A percentile compares a stretch with the other conserved stretches of the same genome.
These are phyloP conservation scores for Podila minutissima DNA, from an alignment of 192 early-diverging fungal genomes.

Conservation along the genomic window DNA sequence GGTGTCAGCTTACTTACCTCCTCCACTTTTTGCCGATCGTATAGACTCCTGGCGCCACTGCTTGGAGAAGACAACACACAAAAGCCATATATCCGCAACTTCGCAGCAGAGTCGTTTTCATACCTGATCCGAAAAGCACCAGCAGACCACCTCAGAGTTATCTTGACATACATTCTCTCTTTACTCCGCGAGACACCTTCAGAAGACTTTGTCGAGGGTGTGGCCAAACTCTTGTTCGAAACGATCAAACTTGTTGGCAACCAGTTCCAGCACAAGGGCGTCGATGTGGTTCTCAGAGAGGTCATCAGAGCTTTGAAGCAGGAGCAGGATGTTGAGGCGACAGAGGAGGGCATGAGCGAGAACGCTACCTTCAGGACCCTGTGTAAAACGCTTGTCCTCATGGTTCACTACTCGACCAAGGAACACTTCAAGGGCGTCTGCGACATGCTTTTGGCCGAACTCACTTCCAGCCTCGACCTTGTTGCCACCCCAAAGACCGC, in stretches of 20 bases:
- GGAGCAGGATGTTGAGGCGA: slow-evolving; percentile 29
- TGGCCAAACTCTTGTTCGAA: slow-evolving; percentile 86
- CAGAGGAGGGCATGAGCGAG: slow-evolving; percentile 30
- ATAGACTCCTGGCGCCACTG: slow-evolving; percentile 75
- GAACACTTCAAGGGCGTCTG: slow-evolving; percentile 59
- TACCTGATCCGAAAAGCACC: slow-evolving; percentile 86
- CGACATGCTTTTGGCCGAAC: slow-evolving; percentile 51
- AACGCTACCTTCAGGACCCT: slow-evolving; percentile 50
- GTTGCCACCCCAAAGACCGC: slow-evolving; percentile 8
- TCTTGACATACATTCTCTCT: slow-evolving; percentile 73
- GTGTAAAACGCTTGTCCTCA: slow-evolving; percentile 58
- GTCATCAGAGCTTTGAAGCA: slow-evolving; percentile 46
- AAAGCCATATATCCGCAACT: slow-evolving; percentile 83
- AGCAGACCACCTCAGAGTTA: slow-evolving; percentile 63
- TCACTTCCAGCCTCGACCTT: slow-evolving; percentile 41
- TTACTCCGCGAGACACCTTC: slow-evolving; percentile 54
- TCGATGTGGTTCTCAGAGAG: slow-evolving; percentile 55
- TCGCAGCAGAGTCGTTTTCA: slow-evolving; percentile 92
- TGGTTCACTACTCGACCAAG: slow-evolving; percentile 60
- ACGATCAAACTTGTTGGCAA: slow-evolving; percentile 75
- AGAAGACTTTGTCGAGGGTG: slow-evolving; percentile 73
- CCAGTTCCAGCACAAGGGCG: slow-evolving; percentile 59
- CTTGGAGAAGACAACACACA: slow-evolving; percentile 73
- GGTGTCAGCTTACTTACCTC: background rate
- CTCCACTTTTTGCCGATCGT: background rate